Base-by-base conservation (phyloP, 169 alveolate genomes). In the Babesia gibsoni region DNA sequence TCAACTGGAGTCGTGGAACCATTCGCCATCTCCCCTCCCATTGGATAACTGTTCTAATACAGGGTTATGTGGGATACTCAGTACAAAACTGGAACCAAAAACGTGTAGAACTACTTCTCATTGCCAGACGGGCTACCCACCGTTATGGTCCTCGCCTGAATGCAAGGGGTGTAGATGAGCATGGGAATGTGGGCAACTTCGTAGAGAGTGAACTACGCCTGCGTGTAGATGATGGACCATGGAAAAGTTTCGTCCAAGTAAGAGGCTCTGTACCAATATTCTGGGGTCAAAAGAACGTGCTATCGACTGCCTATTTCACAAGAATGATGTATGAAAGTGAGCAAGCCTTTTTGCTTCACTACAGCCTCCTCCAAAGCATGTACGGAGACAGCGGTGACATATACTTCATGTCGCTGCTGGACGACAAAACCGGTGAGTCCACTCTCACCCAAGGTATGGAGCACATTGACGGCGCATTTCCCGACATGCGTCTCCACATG, bases 241-340 rank as follows among this genome's bases (percentile, higher is more conserved):
- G 81, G 82, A 52, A 66, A 36, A 52, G 74, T 54, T 66, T 64
- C 36, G 73, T 54, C 27, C 81, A 67, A 58, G 14, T 43, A 20
- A 91, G 99, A 66, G 99, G 99, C 43, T 94, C 98, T 30, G 95
- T 96, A 22, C 99, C 99, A 10, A 78, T 95, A 30, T 93, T 95
- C 73, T 97, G 99, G 99, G 92, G 92, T 46, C 97, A 96, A 82
- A 83, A 91, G 46, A 95, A 97, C 20, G 65, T 91, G 18, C 57
- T 86, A 30, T n/a, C 89, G 37, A 54, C 37, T n/a, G 67, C 82
- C 16, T 39, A 46, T 41, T 42, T 77, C 56, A 45, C 61, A 14
- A 29, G 43, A 30, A 37, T 70, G 16, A 22, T 65, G 1, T 9
- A 49, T 36, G 67, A 45, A 41, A 30, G 45, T 29, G 58, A 41